Evolutionary conservation across 2,329 filamentous ascomycete species (phyloP), one percentile per base, ranked within the genome.

Genomic region (Diaporthe helianthi): DNA sequence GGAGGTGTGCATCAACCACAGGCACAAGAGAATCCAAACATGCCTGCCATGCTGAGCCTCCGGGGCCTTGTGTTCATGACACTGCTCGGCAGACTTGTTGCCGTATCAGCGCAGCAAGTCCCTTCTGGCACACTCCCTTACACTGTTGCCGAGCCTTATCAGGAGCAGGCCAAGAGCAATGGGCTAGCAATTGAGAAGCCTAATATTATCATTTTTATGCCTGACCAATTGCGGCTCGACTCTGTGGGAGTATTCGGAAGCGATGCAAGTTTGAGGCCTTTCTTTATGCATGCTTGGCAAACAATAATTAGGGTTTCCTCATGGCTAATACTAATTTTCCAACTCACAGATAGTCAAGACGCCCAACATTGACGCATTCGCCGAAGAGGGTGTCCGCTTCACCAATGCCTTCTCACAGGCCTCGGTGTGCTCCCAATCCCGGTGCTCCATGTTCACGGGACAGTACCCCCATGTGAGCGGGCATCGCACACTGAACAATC

Each of bases 361-460:
- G 0, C 80, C 80, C 13, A 82, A 83, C 58, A 81, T 83, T 19
- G 81, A 83, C 68, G 76, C 78, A 12, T 83, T 84, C 71, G 76
- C 78, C 12, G 68, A 71, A 0, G 72, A 76, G 0, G 81, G 79
- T 15, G 80, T 77, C 3, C 77, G 77, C 1, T 84, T 84, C 71
- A 83, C 80, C 24, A 83, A 85, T 66, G 82, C 79, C 71, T 85
- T 80, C 73, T 75, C 77, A 0, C 83, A 85, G 69, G 82, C 83
- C 2, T 81, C 82, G 0, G 81, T 83, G 0, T 84, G 83, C 75
- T 79, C 81, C 0, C 83, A 84, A 69, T 83, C 81, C 5, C 76
- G 83, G 67, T 83, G 82, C 72, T 80, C 77, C 71, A 83, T 84
- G 78, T 84, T 84, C 68, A 85, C 82, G 0, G 83, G 82, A 15